A percentile compares a stretch with the other conserved stretches of the same genome.
These are phyloP conservation scores for Acarospora socialis DNA, from an alignment of 2,329 filamentous ascomycete species.

Conservation along the genomic window DNA sequence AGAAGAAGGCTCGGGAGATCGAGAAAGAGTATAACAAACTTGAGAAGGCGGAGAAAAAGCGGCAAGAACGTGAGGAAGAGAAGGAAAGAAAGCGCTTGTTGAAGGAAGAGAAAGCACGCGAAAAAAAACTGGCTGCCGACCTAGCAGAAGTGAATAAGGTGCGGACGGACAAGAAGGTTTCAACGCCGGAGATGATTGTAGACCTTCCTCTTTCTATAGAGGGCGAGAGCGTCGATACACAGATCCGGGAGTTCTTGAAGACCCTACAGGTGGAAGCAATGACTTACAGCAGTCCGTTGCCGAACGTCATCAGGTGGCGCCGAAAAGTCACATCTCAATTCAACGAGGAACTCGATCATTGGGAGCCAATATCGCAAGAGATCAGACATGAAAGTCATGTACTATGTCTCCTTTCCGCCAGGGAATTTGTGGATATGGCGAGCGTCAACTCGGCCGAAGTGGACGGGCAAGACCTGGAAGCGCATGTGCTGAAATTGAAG, in stretches of 20 bases:
- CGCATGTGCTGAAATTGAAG: slow-evolving; percentile 44
- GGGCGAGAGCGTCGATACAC: slow-evolving; percentile 28
- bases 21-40: slow-evolving; percentile 18
- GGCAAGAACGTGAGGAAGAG: slow-evolving; percentile 38
- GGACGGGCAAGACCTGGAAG: slow-evolving; percentile 38
- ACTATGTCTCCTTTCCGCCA: slow-evolving; percentile 46
- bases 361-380: slow-evolving; percentile 43
- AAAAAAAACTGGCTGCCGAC: slow-evolving; percentile 51
- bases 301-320: slow-evolving; percentile 51
- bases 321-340: slow-evolving; percentile 51
- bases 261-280: slow-evolving; percentile 26
- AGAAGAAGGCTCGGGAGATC: slow-evolving; percentile 38
- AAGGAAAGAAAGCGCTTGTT: slow-evolving; percentile 34
- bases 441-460: slow-evolving; percentile 23
- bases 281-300: slow-evolving; percentile 25
- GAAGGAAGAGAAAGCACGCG: slow-evolving; percentile 43
- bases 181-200: slow-evolving; percentile 63
- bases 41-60: slow-evolving; percentile 40
- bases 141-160: slow-evolving; percentile 60
- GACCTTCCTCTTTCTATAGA: slow-evolving; percentile 48
- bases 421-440: slow-evolving; percentile 51
- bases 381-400: slow-evolving; percentile 54
- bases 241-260: slow-evolving; percentile 29
- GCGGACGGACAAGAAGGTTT: slow-evolving; percentile 57
- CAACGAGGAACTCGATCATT: slow-evolving; percentile 46